These are phyloP conservation scores for Mycena chlorophos DNA, from an alignment of 768 basidiomycete species.

Conservation along the genomic window DNA sequence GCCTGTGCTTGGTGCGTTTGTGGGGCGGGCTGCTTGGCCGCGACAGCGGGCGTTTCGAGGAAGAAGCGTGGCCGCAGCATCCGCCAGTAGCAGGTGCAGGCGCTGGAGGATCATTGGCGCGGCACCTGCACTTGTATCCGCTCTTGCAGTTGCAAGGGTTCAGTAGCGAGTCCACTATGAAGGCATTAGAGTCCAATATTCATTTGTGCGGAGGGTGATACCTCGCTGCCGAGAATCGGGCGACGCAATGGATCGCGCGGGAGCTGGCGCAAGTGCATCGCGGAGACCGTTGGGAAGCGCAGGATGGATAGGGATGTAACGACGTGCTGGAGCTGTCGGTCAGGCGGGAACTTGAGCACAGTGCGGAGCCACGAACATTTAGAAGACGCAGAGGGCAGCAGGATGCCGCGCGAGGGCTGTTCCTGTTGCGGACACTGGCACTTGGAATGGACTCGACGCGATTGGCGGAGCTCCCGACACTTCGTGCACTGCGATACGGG, in stretches of 20 bases:
- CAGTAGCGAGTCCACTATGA: constrained; percentile 61
- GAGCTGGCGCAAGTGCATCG: constrained; percentile 46
- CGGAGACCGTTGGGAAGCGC: constrained; percentile 73
- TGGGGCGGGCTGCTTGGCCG: constrained; percentile 33
- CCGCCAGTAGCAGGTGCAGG: constrained; percentile 36
- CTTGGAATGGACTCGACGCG: constrained; percentile 78
- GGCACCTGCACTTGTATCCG: constrained; percentile 57
- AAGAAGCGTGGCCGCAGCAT: constrained; percentile 21
- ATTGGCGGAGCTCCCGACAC: constrained; percentile 81
- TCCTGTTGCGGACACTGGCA: constrained; percentile 62
- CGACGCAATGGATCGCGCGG: constrained; percentile 28
- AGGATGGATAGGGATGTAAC: constrained; percentile 71
- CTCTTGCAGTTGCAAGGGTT: constrained; percentile 66
- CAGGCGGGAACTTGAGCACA: constrained; percentile 1
- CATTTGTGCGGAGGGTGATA: constrained; percentile 25
- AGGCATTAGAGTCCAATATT: constrained; percentile 9
- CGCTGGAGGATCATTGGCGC: constrained; percentile 22
- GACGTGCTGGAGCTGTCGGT: constrained; percentile 45
- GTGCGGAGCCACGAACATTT: constrained; percentile 39
- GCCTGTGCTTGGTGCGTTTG: constrained; percentile 35
- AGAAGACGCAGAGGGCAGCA: constrained; percentile 36
- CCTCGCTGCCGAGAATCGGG: constrained; percentile 54
- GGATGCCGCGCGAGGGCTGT: constrained; percentile 31
- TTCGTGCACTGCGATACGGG: constrained; percentile 88
- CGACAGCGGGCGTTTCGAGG: constrained; percentile 26